Evolutionary conservation across 2,329 filamentous ascomycete species (phyloP), one percentile per base, ranked within the genome.

Genomic region (Nemania abortiva): DNA sequence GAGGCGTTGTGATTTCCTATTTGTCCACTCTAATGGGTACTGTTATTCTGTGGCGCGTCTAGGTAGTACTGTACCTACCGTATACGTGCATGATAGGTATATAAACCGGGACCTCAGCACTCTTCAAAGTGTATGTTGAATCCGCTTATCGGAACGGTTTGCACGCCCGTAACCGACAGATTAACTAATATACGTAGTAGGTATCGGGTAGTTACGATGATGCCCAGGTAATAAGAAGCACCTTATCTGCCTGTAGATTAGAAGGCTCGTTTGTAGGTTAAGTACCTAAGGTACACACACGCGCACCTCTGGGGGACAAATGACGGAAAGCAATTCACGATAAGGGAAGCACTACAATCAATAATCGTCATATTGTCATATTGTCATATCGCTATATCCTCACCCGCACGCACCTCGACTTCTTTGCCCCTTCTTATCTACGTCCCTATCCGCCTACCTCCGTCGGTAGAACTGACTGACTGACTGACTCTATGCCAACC

Each of bases 321-420:
- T 66, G 45, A 27, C 57, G 24, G 24, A 29, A 59, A 66, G 53
- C 67, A 69, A 65, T 68, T 65, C 66, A 57, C 24, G 66, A 68
- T 65, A 68, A 67, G 65, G 27, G n/a, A 64, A 45, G 24, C 45
- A 47, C n/a, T n/a, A 52, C 29, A 5, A 37, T 39, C 39, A 59
- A 55, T 56, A 20, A 39, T 61, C 50, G 49, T 61, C 63, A 66
- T 52, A 50, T 29, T 2, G 18, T n/a, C 20, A 27, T 27, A 42
- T 62, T 39, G 50, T 61, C 64, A 66, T 53, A 53, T 31, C 2
- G 18, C 10, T 13, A 37, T 37, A 37, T 37, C 18, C 29, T 27
- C 20, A 10, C 13, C 39, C 6, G 39, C 39, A 42, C 55, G 45
- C 37, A 27, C 45, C 31, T 13, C 18, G n/a, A 24, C 20, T 22